These are phyloP conservation scores for Neurospora sp. DNA, from an alignment of 495 filamentous ascomycete genomes.

Conservation along the genomic window DNA sequence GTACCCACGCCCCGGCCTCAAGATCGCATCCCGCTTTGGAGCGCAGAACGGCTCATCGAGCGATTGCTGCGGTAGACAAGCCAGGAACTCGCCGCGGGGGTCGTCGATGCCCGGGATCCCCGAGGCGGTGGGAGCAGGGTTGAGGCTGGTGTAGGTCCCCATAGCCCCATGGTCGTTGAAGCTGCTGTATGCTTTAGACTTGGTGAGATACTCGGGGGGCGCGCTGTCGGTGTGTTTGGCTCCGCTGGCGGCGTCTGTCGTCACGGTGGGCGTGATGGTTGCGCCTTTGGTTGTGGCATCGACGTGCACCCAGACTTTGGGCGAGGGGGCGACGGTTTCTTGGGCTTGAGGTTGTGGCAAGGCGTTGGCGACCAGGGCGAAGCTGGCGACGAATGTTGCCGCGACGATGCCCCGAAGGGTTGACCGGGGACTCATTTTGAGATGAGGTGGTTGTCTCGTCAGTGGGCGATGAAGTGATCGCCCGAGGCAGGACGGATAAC, in stretches of 20 bases:
- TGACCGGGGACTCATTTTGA: background rate
- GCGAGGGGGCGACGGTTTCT: constrained; percentile 1
- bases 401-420: background rate
- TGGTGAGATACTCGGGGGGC: constrained; percentile 12
- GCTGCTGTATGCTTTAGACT: constrained; percentile 14
- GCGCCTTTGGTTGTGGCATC: constrained; percentile 10
- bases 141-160: constrained; percentile 18
- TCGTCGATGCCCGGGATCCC: background rate
- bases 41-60: constrained; percentile 19
- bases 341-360: constrained; percentile 6
- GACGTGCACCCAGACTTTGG: constrained; percentile 19
- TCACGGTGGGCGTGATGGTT: constrained; percentile 17
- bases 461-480: background rate
- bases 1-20: constrained; percentile 16
- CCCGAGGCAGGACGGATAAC: background rate
- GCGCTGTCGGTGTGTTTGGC: constrained; percentile 12
- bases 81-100: constrained; percentile 16
- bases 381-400: background rate
- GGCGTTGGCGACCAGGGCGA: background rate
- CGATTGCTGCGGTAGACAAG: constrained; percentile 13
- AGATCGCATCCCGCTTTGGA: constrained; percentile 12
- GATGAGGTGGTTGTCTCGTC: background rate
- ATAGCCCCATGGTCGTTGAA: constrained; percentile 7
- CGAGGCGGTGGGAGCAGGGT: constrained; percentile 18
- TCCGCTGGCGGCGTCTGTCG: constrained; percentile 10